A percentile compares a stretch with the other conserved stretches of the same genome.
Conservation (phyloP, 306 rosid species). For the Begonia fuchsioides region DNA sequence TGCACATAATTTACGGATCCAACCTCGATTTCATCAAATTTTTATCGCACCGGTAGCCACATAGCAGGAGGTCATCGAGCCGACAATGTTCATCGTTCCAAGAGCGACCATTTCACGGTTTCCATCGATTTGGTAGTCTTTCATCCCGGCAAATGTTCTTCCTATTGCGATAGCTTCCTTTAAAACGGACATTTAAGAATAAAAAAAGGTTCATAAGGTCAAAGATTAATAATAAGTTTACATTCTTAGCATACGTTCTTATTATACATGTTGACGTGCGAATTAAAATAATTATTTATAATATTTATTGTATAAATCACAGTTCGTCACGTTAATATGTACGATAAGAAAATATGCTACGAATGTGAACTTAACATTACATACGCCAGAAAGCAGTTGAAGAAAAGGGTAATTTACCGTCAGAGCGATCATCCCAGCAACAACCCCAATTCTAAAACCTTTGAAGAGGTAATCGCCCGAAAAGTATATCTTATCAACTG, state of each 20-base stretch:
- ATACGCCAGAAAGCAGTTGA: neutral
- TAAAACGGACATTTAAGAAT: neutral
- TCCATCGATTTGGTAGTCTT: conserved; percentile 89
- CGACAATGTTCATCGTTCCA: conserved; percentile 83
- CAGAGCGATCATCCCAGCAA: conserved; percentile 80
- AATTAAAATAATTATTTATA: too few relatives aligned
- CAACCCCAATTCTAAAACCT: conserved; percentile 65
- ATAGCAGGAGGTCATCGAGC: conserved; percentile 94
- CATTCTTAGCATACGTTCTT: too few relatives aligned
- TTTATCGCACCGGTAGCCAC: conserved; percentile 53
- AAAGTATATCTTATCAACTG: conserved; percentile 48
- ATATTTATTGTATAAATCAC: too few relatives aligned
- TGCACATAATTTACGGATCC: too few relatives aligned
- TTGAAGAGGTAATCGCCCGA: conserved; percentile 50
- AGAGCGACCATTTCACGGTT: conserved; percentile 96
- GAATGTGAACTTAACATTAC: too few relatives aligned
- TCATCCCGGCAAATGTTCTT: conserved; percentile 93
- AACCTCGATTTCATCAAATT: neutral
- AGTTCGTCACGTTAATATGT: too few relatives aligned
- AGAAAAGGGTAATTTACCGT: conserved; percentile 26
- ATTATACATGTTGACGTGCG: too few relatives aligned
- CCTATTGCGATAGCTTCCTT: conserved; percentile 96
- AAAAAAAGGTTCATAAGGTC: neutral
- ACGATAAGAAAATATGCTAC: too few relatives aligned
- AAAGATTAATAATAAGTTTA: too few relatives aligned